These are phyloP conservation scores for Kernera saxatilis DNA, from an alignment of 345 rosid genomes.

Conservation along the genomic window DNA sequence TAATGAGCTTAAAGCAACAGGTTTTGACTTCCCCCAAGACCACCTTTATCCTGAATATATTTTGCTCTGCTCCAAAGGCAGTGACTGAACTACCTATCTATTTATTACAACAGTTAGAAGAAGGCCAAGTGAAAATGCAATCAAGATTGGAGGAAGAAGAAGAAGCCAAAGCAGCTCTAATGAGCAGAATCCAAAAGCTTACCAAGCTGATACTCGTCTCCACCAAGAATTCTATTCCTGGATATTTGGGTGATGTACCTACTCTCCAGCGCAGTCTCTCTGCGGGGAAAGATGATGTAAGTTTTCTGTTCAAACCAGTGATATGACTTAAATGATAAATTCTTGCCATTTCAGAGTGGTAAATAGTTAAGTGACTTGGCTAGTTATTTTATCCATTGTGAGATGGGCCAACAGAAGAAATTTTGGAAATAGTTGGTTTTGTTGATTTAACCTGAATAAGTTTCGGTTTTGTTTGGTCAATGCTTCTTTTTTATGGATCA, in stretches of 20 bases:
- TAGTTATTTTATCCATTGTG: not conserved
- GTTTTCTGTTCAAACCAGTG: slow-evolving; percentile 21
- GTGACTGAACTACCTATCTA: slow-evolving; percentile 6
- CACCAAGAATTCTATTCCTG: slow-evolving; percentile 80
- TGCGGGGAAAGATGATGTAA: slow-evolving; percentile 68
- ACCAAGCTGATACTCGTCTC: slow-evolving; percentile 99
- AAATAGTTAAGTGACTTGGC: not conserved
- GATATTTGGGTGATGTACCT: slow-evolving; percentile 53
- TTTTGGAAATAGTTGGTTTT: not conserved
- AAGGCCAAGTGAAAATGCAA: slow-evolving; percentile 99
- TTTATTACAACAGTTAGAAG: slow-evolving; percentile 64
- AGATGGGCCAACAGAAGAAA: not conserved
- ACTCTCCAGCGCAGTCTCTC: slow-evolving; percentile 69
- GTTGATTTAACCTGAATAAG: not conserved
- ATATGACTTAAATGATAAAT: not conserved
- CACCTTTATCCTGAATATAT: not conserved
- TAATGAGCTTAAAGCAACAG: slow-evolving; percentile 84
- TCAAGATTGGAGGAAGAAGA: slow-evolving; percentile 99
- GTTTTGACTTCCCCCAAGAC: slow-evolving; percentile 32
- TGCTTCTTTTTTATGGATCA: not conserved
- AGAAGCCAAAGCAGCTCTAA: slow-evolving; percentile 98
- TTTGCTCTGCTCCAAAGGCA: not conserved
- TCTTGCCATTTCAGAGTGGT: not conserved
- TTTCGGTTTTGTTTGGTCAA: slow-evolving; percentile 10
- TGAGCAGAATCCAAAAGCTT: slow-evolving; percentile 97